Evolutionary conservation across 2,329 filamentous ascomycete genomes (phyloP).

Genomic region (Chaetomium sp.): DNA sequence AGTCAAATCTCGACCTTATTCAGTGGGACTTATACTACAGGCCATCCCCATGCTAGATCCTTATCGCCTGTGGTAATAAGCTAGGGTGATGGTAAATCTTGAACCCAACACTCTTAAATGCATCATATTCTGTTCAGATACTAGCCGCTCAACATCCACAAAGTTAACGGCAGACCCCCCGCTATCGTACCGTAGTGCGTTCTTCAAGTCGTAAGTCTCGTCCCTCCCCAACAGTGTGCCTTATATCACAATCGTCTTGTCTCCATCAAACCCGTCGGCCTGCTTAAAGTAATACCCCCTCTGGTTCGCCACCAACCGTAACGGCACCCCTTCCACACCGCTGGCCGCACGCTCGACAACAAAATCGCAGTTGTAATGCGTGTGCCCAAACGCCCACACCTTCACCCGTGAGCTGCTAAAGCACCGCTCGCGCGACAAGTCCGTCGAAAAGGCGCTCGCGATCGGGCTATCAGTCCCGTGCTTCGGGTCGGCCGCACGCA

Average conservation of each 20-base stretch:
- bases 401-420: conserved; percentile 31
- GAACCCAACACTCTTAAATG: too few species aligned
- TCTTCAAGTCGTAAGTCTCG: too few species aligned
- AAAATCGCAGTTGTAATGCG: conserved; percentile 40
- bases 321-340: neutral
- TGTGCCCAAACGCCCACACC: conserved; percentile 44
- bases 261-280: conserved; percentile 1
- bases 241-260: conserved; percentile 10
- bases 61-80: too few species aligned
- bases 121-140: too few species aligned
- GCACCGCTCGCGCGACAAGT: conserved; percentile 31
- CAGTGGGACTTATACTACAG: too few species aligned
- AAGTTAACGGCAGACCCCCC: too few species aligned
- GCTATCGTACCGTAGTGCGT: too few species aligned
- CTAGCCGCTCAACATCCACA: too few species aligned
- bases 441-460: conserved; percentile 32
- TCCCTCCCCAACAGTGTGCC: too few species aligned
- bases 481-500: conserved; percentile 15
- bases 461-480: conserved; percentile 15
- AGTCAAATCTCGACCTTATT: too few species aligned
- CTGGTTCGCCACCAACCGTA: conserved; percentile 18
- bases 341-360: conserved; percentile 10
- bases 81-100: too few species aligned
- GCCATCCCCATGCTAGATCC: too few species aligned
- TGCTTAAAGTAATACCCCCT: conserved; percentile 17